These are phyloP conservation scores for Gypsophila paniculata DNA, from an alignment of 179 eudicot species.

Conservation along the genomic window DNA sequence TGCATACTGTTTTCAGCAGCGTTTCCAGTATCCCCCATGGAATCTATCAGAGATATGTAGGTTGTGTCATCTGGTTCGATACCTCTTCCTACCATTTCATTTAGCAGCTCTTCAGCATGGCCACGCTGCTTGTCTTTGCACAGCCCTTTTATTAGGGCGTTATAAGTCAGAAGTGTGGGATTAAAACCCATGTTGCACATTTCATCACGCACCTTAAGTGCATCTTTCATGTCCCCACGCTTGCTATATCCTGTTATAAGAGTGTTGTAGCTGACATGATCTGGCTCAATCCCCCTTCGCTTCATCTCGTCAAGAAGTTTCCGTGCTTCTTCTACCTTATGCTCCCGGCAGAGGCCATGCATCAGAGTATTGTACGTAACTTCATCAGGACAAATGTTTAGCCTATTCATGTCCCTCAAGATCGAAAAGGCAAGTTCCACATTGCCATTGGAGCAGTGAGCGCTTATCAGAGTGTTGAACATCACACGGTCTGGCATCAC, in stretches of 20 bases:
- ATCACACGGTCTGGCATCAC: conserved; percentile 57
- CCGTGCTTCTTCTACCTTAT: conserved; percentile 69
- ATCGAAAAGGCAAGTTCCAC: conserved; percentile 41
- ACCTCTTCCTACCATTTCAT: conserved; percentile 70
- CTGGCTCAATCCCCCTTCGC: conserved; percentile 61
- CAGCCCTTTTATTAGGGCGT: conserved; percentile 67
- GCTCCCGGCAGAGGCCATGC: conserved; percentile 60
- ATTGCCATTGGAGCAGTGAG: conserved; percentile 54
- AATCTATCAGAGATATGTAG: conserved; percentile 55
- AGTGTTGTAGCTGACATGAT: conserved; percentile 63
- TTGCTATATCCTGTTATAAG: conserved; percentile 71
- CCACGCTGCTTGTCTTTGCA: conserved; percentile 51
- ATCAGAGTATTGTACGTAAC: conserved; percentile 71
- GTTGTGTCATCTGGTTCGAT: conserved; percentile 62
- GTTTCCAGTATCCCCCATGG: conserved; percentile 36
- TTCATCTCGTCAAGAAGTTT: conserved; percentile 62
- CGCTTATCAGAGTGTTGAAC: conserved; percentile 68
- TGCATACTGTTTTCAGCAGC: not conserved
- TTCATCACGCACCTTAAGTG: conserved; percentile 61
- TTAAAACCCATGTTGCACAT: conserved; percentile 62
- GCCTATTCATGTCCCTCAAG: conserved; percentile 52
- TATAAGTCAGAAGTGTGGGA: conserved; percentile 65
- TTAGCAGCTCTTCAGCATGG: conserved; percentile 57
- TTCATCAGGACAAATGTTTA: conserved; percentile 56
- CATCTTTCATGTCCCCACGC: conserved; percentile 66